Conservation (phyloP, 768 basidiomycete genomes). For the Kwoniella heveanensis region DNA sequence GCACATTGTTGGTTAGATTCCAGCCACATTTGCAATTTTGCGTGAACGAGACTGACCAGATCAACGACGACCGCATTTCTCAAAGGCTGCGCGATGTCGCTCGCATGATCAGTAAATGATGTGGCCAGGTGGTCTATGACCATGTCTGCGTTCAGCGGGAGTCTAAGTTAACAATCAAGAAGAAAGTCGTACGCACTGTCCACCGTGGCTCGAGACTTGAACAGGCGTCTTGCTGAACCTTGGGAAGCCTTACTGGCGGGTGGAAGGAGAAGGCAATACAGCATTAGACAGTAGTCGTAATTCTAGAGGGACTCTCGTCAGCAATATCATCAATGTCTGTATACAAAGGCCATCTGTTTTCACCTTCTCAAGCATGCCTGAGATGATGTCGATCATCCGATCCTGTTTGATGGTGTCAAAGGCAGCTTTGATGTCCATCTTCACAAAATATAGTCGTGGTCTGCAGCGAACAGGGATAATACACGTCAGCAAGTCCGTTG, state of each 20-base stretch:
- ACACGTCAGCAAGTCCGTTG: background rate
- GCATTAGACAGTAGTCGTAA: constrained; percentile 41
- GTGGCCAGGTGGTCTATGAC: constrained; percentile 68
- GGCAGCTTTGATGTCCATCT: constrained; percentile 92
- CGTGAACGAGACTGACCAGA: constrained; percentile 62
- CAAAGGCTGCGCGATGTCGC: constrained; percentile 66
- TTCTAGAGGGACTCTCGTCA: constrained; percentile 6
- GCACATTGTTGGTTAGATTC: no score
- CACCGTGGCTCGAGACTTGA: constrained; percentile 39
- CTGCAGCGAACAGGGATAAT: constrained; percentile 58
- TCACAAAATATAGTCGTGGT: constrained; percentile 90
- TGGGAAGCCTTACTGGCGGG: constrained; percentile 61
- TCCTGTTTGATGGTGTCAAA: constrained; percentile 95
- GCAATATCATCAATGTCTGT: background rate
- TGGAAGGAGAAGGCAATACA: constrained; percentile 67
- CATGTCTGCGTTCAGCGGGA: background rate
- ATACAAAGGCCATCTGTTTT: no score
- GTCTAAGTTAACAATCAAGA: background rate
- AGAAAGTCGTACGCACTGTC: constrained; percentile 28
- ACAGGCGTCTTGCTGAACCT: constrained; percentile 36
- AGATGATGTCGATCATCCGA: constrained; percentile 76
- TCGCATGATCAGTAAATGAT: constrained; percentile 72
- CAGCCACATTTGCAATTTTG: background rate
- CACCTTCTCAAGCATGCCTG: constrained; percentile 63
- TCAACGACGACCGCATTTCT: constrained; percentile 83